Percentiles rank a stretch among this genome's conserved stretches.
phyloP scores from a whole-genome alignment of 106 monocot genomes.

The Dendrobium chrysotoxum region DNA sequence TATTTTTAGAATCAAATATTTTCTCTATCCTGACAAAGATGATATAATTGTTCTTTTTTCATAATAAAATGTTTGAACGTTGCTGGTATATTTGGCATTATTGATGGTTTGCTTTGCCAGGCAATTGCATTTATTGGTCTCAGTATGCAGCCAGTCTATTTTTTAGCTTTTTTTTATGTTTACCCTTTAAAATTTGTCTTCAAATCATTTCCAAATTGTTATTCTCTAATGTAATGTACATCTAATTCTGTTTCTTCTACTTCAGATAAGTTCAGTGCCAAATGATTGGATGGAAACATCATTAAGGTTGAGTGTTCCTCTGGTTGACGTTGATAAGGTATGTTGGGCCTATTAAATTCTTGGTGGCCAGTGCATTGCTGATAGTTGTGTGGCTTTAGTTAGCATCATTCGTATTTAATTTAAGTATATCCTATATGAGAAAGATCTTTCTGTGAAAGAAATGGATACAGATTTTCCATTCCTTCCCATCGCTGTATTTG shows the following conservation, averaged over 20 bases:
- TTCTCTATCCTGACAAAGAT: no score
- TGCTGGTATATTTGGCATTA: no score
- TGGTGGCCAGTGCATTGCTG: not conserved
- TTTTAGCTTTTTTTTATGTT: not conserved
- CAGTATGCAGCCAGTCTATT: not conserved
- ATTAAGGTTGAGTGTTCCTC: constrained; percentile 64
- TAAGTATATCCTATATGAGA: not conserved
- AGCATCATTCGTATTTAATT: not conserved
- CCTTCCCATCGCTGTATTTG: not conserved
- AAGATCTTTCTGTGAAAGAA: not conserved
- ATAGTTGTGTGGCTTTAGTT: not conserved
- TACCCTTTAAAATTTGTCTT: not conserved
- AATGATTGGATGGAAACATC: constrained; percentile 55
- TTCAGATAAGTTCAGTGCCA: constrained; percentile 26
- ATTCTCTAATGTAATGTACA: not conserved
- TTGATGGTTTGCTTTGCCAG: no score
- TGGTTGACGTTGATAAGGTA: constrained; percentile 98
- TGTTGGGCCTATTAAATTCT: not conserved
- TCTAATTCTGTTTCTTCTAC: constrained; percentile 2
- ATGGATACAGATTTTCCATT: not conserved
- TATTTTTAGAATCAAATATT: no score
- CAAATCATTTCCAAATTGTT: not conserved
- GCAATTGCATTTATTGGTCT: not conserved
- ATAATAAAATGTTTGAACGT: no score
- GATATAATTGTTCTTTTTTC: no score